Evolutionary conservation across 305 asterid species (phyloP).

Genomic region (Fraxinus ornus): DNA sequence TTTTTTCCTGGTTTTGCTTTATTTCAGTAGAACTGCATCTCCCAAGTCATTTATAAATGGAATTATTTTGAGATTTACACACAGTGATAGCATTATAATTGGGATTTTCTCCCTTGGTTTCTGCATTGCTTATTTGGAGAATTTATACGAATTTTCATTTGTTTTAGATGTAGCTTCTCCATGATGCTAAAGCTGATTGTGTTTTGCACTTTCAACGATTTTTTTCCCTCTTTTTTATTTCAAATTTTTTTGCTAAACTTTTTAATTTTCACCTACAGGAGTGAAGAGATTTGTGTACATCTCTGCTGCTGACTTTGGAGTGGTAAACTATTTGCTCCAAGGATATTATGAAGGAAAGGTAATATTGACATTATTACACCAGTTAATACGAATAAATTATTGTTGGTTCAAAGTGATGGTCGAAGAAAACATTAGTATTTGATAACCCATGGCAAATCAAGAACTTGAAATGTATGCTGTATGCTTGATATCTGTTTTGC

Average conservation of each 20-base stretch:
- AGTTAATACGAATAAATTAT: constrained; percentile 8
- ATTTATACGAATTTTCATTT: not conserved
- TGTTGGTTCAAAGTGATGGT: constrained; percentile 4
- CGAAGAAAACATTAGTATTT: not conserved
- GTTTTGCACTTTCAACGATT: constrained; percentile 5
- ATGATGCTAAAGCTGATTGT: not conserved
- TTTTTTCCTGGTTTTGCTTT: not conserved
- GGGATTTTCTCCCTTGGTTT: not conserved
- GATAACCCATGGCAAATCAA: not conserved
- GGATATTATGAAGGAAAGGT: constrained; percentile 96
- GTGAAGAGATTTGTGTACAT: constrained; percentile 73
- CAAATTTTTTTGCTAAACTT: not conserved
- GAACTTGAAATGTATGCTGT: not conserved
- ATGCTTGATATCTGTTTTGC: not conserved
- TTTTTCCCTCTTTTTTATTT: not conserved
- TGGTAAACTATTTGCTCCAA: constrained; percentile 56
- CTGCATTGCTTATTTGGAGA: not conserved
- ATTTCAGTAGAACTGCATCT: not conserved
- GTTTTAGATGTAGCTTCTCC: not conserved
- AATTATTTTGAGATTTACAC: not conserved
- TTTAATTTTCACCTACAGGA: constrained; percentile 36
- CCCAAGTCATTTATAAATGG: not conserved
- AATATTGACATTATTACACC: constrained; percentile 22
- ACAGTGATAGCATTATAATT: not conserved
- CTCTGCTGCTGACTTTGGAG: constrained; percentile 85